Evolutionary conservation across 1,139 yeast genomes (phyloP).

Genomic region (Sugiyamaella paludigena): DNA sequence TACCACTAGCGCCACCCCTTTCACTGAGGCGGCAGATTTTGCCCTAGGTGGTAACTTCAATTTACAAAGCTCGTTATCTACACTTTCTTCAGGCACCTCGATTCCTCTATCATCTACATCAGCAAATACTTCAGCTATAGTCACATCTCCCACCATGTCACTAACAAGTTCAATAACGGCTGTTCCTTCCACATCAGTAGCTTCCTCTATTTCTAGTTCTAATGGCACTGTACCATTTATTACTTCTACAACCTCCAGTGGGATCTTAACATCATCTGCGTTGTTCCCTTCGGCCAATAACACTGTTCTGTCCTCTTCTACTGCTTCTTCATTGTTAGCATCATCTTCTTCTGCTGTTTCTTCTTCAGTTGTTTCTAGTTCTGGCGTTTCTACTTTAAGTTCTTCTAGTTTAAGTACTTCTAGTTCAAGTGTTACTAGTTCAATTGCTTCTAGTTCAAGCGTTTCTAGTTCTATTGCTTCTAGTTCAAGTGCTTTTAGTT

Average conservation of each 20-base stretch:
- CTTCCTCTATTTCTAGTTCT: constrained; percentile 30
- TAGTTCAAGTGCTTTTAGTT: not conserved
- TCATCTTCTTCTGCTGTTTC: constrained; percentile 6
- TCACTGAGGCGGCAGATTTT: not conserved
- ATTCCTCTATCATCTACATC: constrained; percentile 10
- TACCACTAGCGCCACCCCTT: not conserved
- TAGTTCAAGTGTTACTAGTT: not conserved
- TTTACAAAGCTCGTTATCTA: not conserved
- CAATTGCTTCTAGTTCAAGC: not conserved
- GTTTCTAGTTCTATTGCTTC: too few relatives aligned
- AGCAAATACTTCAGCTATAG: not conserved
- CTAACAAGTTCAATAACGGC: constrained; percentile 25
- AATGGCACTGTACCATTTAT: constrained; percentile 30
- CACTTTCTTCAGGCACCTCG: too few relatives aligned
- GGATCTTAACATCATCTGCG: constrained; percentile 7
- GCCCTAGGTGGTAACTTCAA: too few relatives aligned
- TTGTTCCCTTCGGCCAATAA: constrained; percentile 1
- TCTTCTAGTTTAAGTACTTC: not conserved
- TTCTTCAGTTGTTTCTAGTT: constrained; percentile 7
- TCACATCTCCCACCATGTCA: constrained; percentile 11
- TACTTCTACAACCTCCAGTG: constrained; percentile 29
- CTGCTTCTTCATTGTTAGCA: constrained; percentile 4
- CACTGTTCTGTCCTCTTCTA: constrained; percentile 1
- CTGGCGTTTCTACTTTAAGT: constrained; percentile 1
- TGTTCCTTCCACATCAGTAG: constrained; percentile 26